Evolutionary conservation across 1,284 basidiomycete species (phyloP), one percentile per base, ranked within the genome.

Genomic region (Sparassis latifolia): DNA sequence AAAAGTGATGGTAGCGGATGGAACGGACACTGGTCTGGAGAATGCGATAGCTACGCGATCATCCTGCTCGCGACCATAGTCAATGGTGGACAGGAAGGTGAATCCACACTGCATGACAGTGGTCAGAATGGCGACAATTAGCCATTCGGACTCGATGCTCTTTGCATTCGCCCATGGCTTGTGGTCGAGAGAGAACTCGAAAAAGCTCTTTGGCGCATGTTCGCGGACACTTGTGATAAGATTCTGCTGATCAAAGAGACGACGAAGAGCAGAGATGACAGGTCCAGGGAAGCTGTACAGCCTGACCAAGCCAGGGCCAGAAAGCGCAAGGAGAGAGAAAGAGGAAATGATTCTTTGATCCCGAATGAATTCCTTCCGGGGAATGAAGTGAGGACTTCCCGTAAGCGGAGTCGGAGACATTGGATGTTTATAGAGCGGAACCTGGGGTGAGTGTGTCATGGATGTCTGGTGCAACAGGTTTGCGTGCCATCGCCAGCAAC

Each of bases 11-110:
- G 66, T 61, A 7, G 72, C 66, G 1, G 68, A 63, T 12, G 69
- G 65, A 20, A 50, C 20, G 62, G 66, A 37, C 55, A 52, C 44
- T 9, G 79, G 72, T 50, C 72, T 76, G 12, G 84, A 83, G 66
- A 89, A 88, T 27, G 81, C 75, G 60, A 89, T 76, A 44, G 79
- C 78, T 20, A 89, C 62, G 43, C 81, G 77, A 65, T 89, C 86
- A 58, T 88, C 86, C 47, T 70, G 73, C 65, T 89, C 87, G 50
- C 84, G 75, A 27, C 86, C 87, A 63, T 89, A 89, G 66, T 89
- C 86, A 55, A 89, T 73, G 37, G 76, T 77, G 27, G 85, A 86
- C 12, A 88, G 68, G 58, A 82, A 83, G 31, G 69, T 68, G 59
- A 80, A 86, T 42, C 82, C 82, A 62, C 77, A 76, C 50, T 77